Evolutionary conservation across 805 yeast genomes (phyloP), one percentile per base, ranked within the genome.

Genomic region (Candida nitratophila): DNA sequence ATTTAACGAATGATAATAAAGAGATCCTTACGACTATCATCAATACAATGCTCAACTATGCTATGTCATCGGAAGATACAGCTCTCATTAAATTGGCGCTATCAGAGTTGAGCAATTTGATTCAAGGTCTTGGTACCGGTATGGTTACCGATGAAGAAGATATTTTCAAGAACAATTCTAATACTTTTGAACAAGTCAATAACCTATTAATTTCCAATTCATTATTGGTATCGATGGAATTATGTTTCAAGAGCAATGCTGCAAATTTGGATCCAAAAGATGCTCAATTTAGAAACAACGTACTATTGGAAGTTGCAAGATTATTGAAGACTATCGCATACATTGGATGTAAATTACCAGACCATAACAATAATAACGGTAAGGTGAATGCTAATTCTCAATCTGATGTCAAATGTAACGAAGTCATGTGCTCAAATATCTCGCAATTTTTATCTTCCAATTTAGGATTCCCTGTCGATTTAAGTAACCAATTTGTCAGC

Each of bases 271-370:
- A 83, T 55, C 66, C 81, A 40, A 77, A 79, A 50, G 96, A 89
- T 60, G 95, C 95, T 4, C 90, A 86, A 58, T 77, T 76, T 51
- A 74, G 91, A 55, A 72, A 81, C 47, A 72, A 86, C 33, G 81
- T 88, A 1, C 77, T 79, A 50, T 48, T 61, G 36, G 99, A 91
- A 56, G 69, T 86, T 14, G 78, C 93, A 1, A 68, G 77, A 37
- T 65, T 88, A 20, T 75, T 90, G 58, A 83, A 79, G 51, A 72
- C 83, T 2, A 69, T 86, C 48, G 82, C 53, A 14, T 61, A 50
- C 37, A 64, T 59, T 54, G 72, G 64, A 38, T 59, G 47, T 41
- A 53, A 51, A 15, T 40, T 59, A 14, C 67, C 66, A 5, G 66
- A 61, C 39, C 20, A 36, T 44, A 32, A 37, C 32, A 56, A 33